Evolutionary conservation across 768 basidiomycete species (phyloP).

Genomic region (Coprinellus micaceus): DNA sequence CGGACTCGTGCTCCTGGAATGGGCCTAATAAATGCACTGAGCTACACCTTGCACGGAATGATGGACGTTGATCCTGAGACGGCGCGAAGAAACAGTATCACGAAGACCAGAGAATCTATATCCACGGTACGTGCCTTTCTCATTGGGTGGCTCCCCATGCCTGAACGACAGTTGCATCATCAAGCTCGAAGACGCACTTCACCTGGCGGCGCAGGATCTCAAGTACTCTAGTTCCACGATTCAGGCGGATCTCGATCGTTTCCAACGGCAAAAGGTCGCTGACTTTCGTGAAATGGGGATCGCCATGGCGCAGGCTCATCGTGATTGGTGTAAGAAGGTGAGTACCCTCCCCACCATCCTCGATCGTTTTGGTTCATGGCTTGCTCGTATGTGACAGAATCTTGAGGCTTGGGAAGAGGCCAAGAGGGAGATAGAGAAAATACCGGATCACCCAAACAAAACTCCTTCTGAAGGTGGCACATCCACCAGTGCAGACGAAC

Average conservation of each 20-base stretch:
- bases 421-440: constrained; percentile 84
- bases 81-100: constrained; percentile 87
- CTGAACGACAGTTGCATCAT: constrained; percentile 4
- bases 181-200: constrained; percentile 92
- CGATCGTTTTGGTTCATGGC: constrained; percentile 15
- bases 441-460: constrained; percentile 86
- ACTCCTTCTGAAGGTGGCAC: constrained; percentile 32
- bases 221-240: constrained; percentile 96
- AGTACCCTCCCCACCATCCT: not conserved
- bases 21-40: constrained; percentile 86
- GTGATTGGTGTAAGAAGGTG: constrained; percentile 97
- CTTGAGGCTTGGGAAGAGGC: constrained; percentile 97
- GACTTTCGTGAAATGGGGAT: constrained; percentile 94
- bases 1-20: constrained; percentile 68
- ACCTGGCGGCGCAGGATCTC: constrained; percentile 87
- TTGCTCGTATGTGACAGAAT: constrained; percentile 53
- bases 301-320: constrained; percentile 82
- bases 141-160: not conserved
- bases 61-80: constrained; percentile 99
- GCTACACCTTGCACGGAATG: constrained; percentile 94
- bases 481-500: constrained; percentile 22
- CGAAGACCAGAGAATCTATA: constrained; percentile 90
- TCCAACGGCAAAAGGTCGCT: constrained; percentile 97
- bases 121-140: constrained; percentile 64
- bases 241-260: constrained; percentile 95